Conservation (phyloP, 805 yeast genomes). For the Candida pini region DNA sequence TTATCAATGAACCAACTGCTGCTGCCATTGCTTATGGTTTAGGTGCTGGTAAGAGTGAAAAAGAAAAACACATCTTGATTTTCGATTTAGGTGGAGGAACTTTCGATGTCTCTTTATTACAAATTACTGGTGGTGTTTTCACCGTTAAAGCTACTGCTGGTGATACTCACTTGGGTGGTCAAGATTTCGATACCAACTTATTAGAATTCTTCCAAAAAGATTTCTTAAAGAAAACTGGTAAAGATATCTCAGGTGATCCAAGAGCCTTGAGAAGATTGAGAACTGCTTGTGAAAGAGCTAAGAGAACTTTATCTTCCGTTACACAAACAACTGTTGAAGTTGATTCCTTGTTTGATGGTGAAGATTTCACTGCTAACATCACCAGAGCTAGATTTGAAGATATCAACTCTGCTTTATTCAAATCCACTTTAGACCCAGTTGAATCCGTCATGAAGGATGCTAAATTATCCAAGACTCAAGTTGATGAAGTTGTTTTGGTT, state of each 20-base stretch:
- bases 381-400: conserved; percentile 99
- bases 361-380: conserved; percentile 87
- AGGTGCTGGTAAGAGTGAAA: conserved; percentile 78
- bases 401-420: conserved; percentile 86
- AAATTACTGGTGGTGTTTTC: conserved; percentile 94
- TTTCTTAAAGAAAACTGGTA: conserved; percentile 87
- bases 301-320: conserved; percentile 95
- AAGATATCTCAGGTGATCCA: conserved; percentile 83
- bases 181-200: conserved; percentile 96
- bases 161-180: conserved; percentile 99
- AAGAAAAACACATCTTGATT: conserved; percentile 84
- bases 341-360: conserved; percentile 92
- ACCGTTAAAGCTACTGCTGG: conserved; percentile 98
- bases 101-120: conserved; percentile 90
- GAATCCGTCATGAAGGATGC: conserved; percentile 94
- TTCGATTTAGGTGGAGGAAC: conserved; percentile 99
- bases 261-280: conserved; percentile 97
- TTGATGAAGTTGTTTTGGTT: conserved; percentile 92
- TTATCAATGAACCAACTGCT: conserved; percentile 84
- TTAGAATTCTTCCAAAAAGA: conserved; percentile 89
- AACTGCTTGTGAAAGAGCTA: conserved; percentile 98
- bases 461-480: conserved; percentile 73
- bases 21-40: conserved; percentile 99
- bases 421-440: conserved; percentile 90
- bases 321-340: conserved; percentile 96